phyloP scores from a whole-genome alignment of 1,139 yeast species.

The Blastobotrys elegans region DNA sequence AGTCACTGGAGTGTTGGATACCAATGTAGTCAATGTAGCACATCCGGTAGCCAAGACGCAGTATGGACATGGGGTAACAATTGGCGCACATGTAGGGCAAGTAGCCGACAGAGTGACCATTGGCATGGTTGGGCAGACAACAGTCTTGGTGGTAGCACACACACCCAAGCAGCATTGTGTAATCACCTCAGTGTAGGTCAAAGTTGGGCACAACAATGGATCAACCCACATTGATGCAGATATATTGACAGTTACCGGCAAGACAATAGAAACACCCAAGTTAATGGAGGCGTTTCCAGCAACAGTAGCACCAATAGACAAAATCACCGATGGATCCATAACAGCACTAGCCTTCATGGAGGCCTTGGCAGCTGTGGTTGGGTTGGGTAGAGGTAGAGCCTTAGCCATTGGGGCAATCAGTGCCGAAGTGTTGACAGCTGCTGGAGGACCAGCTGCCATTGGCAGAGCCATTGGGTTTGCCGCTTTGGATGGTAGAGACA shows the following conservation, averaged over 20 bases:
- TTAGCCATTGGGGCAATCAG: not conserved
- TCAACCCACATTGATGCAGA: constrained; percentile 8
- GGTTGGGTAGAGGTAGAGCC: not conserved
- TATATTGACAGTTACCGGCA: constrained; percentile 5
- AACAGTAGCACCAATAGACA: not conserved
- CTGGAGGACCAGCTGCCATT: not conserved
- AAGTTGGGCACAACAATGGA: constrained; percentile 4
- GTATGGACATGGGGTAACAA: constrained; percentile 19
- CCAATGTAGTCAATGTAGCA: constrained; percentile 11
- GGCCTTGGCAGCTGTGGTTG: not conserved
- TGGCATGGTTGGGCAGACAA: constrained; percentile 17
- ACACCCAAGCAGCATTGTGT: constrained; percentile 19
- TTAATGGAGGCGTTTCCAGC: not conserved
- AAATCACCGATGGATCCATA: constrained; percentile 2
- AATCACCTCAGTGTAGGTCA: constrained; percentile 15
- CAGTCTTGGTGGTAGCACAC: constrained; percentile 16
- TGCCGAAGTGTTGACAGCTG: not conserved
- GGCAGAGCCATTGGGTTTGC: no score
- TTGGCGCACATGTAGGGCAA: constrained; percentile 14
- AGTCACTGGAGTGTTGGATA: constrained; percentile 12
- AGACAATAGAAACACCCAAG: constrained; percentile 4
- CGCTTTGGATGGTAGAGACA: no score
- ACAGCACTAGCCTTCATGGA: not conserved
- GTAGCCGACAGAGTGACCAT: constrained; percentile 18
- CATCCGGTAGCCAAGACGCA: constrained; percentile 20